These are phyloP conservation scores for Ganoderma boninense DNA, from an alignment of 1,284 basidiomycete genomes.

Conservation along the genomic window DNA sequence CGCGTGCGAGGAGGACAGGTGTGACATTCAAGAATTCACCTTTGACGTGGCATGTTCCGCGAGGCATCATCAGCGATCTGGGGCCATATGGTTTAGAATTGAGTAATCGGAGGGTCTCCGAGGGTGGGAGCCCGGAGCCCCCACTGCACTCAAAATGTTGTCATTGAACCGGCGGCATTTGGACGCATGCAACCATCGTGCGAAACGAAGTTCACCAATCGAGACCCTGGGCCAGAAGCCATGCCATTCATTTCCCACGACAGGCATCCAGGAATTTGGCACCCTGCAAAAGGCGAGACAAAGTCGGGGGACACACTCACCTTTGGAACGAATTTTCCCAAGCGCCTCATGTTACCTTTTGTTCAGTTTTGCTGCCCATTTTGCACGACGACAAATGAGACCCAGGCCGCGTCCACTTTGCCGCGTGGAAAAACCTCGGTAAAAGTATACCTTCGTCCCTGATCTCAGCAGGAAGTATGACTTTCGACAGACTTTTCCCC, in stretches of 20 bases:
- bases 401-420: too few relatives aligned
- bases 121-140: background rate
- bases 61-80: conserved; percentile 6
- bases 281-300: too few relatives aligned
- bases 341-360: too few relatives aligned
- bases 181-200: conserved; percentile 3
- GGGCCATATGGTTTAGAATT: conserved; percentile 12
- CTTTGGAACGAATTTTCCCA: too few relatives aligned
- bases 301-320: too few relatives aligned
- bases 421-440: too few relatives aligned
- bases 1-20: conserved; percentile 3
- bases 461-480: too few relatives aligned
- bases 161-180: conserved; percentile 10
- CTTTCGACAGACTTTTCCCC: too few relatives aligned
- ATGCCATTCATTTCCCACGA: background rate
- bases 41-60: background rate
- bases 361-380: too few relatives aligned
- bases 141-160: background rate
- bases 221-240: background rate
- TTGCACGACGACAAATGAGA: too few relatives aligned
- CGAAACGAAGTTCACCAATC: background rate
- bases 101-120: conserved; percentile 14
- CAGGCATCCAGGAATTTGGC: too few relatives aligned
- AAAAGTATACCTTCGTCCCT: too few relatives aligned
- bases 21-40: conserved; percentile 1